These are phyloP conservation scores for Plenodomus tracheiphilus DNA, from an alignment of 2,329 filamentous ascomycete species.

Conservation along the genomic window DNA sequence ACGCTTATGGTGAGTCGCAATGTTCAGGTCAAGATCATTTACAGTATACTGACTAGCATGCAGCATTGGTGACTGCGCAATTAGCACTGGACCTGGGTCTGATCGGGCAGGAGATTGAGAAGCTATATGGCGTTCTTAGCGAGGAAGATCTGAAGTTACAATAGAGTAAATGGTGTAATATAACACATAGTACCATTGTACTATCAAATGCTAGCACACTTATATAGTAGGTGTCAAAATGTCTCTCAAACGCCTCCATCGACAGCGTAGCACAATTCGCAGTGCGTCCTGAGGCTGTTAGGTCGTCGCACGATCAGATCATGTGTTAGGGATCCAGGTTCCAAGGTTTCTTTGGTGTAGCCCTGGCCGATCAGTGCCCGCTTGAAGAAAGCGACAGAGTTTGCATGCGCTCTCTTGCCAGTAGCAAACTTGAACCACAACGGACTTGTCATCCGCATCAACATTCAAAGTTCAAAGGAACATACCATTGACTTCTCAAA, in stretches of 20 bases:
- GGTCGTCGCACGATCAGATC: background rate
- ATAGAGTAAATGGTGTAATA: constrained; percentile 15
- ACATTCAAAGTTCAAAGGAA: too few relatives aligned
- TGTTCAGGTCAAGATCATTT: too few relatives aligned
- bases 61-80: constrained; percentile 65
- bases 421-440: too few relatives aligned
- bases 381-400: background rate
- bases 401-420: background rate
- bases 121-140: constrained; percentile 63
- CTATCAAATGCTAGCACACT: too few relatives aligned
- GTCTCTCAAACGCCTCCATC: too few relatives aligned
- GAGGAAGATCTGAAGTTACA: constrained; percentile 63
- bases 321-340: too few relatives aligned
- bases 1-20: constrained; percentile 73
- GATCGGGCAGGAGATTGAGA: constrained; percentile 60
- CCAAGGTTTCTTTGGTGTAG: background rate
- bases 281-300: too few relatives aligned
- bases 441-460: too few relatives aligned
- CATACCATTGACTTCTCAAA: background rate
- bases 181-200: too few relatives aligned
- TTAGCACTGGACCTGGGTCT: constrained; percentile 58
- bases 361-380: background rate
- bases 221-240: too few relatives aligned
- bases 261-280: too few relatives aligned
- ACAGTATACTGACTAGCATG: constrained; percentile 6